Evolutionary conservation across 352 stramenopile species (phyloP), one percentile per base, ranked within the genome.

Genomic region (Discostella stelligera): DNA sequence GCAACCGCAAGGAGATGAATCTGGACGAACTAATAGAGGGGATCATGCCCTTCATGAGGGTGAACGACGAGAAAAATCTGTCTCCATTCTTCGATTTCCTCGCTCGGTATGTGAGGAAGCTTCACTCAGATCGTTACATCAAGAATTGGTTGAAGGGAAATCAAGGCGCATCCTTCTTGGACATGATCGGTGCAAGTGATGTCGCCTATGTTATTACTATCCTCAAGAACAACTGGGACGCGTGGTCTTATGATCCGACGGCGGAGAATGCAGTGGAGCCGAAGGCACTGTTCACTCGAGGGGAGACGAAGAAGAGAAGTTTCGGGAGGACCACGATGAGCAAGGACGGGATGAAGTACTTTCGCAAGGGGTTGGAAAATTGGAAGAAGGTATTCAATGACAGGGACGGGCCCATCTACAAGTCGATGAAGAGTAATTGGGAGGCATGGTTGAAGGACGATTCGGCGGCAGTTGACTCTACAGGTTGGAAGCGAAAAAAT

Each of bases 51-150:
- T 32, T 58, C 32, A 58, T 11, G 25, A 16, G 50, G 16, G 1
- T 18, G n/a, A 2, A 5, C 5, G 50, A 27, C 0, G 50, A 32
- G 30, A 11, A 32, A 6, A 32, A 32, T 5, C 27, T 32, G 5
- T 5, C 2, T 5, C 27, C 27, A 32, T 32, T 32, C 27, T 32
- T 32, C 5, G 27, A 32, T 32, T 58, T 58, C 50, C 32, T 58
- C 30, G 18, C 50, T 13, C 50, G 18, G 9, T 58, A 58, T 58
- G 50, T 58, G 32, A 10, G 50, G 32, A 58, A 58, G 50, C 20
- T 58, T 21, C 50, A 58, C 18, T 58, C n/a, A 2, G 18, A 58
- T 9, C 20, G 16, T 13, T 10, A 37, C 50, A 56, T 56, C 49
- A 32, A 32, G 27, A 32, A 32, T 5, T 6, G 2, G 27, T 32